Evolutionary conservation across 2,329 filamentous ascomycete species (phyloP), one percentile per base, ranked within the genome.

Genomic region (Stromatinia cepivora): DNA sequence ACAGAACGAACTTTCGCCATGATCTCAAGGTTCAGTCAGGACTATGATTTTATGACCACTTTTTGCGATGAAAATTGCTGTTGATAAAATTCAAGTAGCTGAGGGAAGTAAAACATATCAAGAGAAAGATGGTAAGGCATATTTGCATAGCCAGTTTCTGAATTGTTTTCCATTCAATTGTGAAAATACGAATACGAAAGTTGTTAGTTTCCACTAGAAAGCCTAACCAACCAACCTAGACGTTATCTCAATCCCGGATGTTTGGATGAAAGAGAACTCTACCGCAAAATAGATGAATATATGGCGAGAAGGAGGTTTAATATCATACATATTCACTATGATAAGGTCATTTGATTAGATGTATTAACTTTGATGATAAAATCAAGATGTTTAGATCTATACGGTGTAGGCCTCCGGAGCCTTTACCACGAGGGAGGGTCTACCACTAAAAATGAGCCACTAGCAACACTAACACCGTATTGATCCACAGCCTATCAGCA

Each of bases 181-280:
- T 39, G 20, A 22, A 39, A 10, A 59, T 59, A 45, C 57, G 57
- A 59, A 59, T 59, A 59, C 57, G 57, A 45, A n/a, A 42, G 36
- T 11, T 59, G 57, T 59, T 59, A n/a, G 36, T 59, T 59, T 59
- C 36, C 57, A 59, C 36, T 59, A 20, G 57, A 59, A 59, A 59
- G 36, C 36, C 36, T 45, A 25, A 59, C 25, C 36, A 59, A 45
- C 25, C 15, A 59, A 36, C 34, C 57, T 31, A n/a, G 36, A 13
- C 4, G n/a, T 39, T 58, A 9, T 20, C 42, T 45, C n/a, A 28
- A 39, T 3, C 15, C n/a, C 25, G 25, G 36, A 59, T 20, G 36
- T 39, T 39, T 39, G 31, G 9, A 45, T 59, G 2, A 17, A 13
- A 20, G 22, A 58, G n/a, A 13, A 17, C n/a, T 59, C n/a, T 6